A percentile compares a stretch with the other conserved stretches of the same genome.
These are phyloP conservation scores for Sphaerulina musiva DNA, from an alignment of 2,329 filamentous ascomycete species.

Conservation along the genomic window DNA sequence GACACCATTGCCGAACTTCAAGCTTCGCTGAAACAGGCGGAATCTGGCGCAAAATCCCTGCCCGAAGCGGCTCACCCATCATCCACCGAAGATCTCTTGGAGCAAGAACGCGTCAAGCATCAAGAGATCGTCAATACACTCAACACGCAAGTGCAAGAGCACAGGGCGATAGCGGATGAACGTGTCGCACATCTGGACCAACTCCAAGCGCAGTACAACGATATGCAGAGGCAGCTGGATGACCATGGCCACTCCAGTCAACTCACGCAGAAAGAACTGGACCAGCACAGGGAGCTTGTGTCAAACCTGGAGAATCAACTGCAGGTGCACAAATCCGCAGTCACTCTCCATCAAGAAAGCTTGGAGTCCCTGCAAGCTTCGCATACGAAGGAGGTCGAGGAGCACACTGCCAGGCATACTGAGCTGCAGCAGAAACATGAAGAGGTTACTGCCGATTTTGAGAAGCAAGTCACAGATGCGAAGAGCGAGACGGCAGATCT, in stretches of 20 bases:
- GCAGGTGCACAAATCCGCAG: constrained; percentile 49
- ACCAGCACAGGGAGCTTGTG: constrained; percentile 47
- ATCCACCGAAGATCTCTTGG: not conserved
- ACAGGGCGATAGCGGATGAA: constrained; percentile 64
- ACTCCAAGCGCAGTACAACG: constrained; percentile 65
- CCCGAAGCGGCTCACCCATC: no score
- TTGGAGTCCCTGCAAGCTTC: constrained; percentile 49
- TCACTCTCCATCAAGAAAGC: constrained; percentile 49
- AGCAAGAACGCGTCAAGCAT: constrained; percentile 29
- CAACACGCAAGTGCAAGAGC: constrained; percentile 70
- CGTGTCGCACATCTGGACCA: constrained; percentile 65
- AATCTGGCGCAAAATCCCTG: constrained; percentile 19
- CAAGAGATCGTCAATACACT: constrained; percentile 53
- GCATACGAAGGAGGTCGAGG: constrained; percentile 52
- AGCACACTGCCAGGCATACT: constrained; percentile 31
- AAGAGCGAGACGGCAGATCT: constrained; percentile 55
- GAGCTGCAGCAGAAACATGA: constrained; percentile 35
- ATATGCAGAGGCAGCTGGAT: constrained; percentile 61
- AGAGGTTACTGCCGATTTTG: constrained; percentile 39
- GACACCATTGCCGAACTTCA: constrained; percentile 69
- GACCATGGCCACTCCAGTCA: constrained; percentile 57
- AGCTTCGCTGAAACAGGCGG: constrained; percentile 42
- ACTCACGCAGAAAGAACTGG: constrained; percentile 47
- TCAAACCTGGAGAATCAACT: constrained; percentile 52
- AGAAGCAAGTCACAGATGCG: constrained; percentile 54